A percentile compares a stretch with the other conserved stretches of the same genome.
These are phyloP conservation scores for Plantago major DNA, from an alignment of 257 asterid genomes.

Conservation along the genomic window DNA sequence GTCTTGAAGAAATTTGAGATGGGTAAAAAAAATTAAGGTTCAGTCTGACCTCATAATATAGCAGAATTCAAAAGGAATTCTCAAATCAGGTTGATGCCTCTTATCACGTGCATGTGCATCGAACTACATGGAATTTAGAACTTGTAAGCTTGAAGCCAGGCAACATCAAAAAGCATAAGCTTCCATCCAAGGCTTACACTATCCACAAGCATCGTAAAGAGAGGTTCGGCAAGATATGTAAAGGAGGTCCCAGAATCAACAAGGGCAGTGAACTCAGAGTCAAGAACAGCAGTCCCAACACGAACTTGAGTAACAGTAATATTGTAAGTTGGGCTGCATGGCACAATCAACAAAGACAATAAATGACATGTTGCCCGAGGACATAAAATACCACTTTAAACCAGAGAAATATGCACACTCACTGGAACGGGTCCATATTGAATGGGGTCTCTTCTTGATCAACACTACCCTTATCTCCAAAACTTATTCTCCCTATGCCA, in stretches of 20 bases:
- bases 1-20: conserved; percentile 16
- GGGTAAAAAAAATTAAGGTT: not conserved
- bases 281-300: conserved; percentile 49
- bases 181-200: conserved; percentile 42
- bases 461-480: conserved; percentile 84
- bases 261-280: conserved; percentile 58
- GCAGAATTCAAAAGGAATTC: conserved; percentile 81
- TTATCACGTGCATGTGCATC: conserved; percentile 46
- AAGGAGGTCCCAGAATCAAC: conserved; percentile 90
- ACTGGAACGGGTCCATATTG: conserved; percentile 50
- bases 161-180: not conserved
- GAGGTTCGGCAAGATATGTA: conserved; percentile 68
- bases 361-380: not conserved
- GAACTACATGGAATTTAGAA: conserved; percentile 42
- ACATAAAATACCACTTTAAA: conserved; percentile 10
- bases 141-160: conserved; percentile 15
- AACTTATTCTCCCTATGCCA: conserved; percentile 65
- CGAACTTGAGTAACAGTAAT: conserved; percentile 57
- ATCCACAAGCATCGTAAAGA: conserved; percentile 49
- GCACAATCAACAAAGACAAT: conserved; percentile 16
- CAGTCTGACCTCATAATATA: conserved; percentile 64
- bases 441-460: conserved; percentile 81
- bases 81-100: conserved; percentile 53
- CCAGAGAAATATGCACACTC: conserved; percentile 28
- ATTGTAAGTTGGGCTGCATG: conserved; percentile 65